A percentile compares a stretch with the other conserved stretches of the same genome.
These are phyloP conservation scores for Rhodamnia argentea DNA, from an alignment of 345 rosid species.

Conservation along the genomic window DNA sequence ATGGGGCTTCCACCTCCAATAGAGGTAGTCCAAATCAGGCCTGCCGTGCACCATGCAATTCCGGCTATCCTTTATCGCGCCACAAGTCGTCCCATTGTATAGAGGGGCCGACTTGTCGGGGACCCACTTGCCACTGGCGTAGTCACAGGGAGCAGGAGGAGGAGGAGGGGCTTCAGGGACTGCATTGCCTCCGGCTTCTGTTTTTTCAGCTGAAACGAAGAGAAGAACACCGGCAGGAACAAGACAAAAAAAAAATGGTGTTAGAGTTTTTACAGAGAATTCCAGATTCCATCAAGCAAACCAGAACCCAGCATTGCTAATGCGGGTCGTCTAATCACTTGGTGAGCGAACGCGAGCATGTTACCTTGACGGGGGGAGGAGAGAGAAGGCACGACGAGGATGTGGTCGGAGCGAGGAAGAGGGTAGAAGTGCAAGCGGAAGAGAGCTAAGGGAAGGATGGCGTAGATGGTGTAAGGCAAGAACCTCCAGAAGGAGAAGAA, in stretches of 20 bases:
- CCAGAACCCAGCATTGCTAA: neutral
- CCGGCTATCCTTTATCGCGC: conserved; percentile 76
- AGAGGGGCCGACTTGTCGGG: conserved; percentile 58
- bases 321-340: neutral
- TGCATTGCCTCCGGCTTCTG: neutral
- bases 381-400: conserved; percentile 7
- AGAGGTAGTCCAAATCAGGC: conserved; percentile 69
- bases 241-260: neutral
- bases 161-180: neutral
- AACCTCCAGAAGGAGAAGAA: conserved; percentile 21
- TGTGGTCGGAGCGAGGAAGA: conserved; percentile 1
- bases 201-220: neutral
- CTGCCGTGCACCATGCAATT: conserved; percentile 79
- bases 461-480: conserved; percentile 33
- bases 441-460: conserved; percentile 26
- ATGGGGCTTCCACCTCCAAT: conserved; percentile 87
- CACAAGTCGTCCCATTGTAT: conserved; percentile 71
- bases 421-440: conserved; percentile 40
- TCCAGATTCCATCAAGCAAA: neutral
- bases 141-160: conserved; percentile 42
- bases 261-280: neutral
- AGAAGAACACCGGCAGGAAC: neutral
- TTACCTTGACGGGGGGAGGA: neutral
- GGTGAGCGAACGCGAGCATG: neutral
- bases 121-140: conserved; percentile 65